Base-by-base conservation (phyloP, 2,329 filamentous ascomycete genomes). In the Xylaria sp. region DNA sequence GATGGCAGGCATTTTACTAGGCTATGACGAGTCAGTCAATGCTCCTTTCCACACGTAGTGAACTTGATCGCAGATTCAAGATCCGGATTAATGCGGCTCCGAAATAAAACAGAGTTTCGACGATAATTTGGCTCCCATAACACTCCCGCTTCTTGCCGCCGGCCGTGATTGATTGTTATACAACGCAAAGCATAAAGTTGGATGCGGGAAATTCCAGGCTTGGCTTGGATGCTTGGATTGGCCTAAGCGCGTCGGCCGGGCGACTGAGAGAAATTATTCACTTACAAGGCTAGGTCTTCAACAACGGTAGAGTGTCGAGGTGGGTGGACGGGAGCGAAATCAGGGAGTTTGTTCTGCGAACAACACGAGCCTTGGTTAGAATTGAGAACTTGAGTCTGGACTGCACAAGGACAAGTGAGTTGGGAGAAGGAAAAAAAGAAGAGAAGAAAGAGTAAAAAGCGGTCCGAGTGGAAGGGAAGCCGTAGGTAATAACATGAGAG, bases 321-420 rank as follows among this genome's bases (percentile, higher is more conserved):
- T 59, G 64, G 61, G 63, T 51, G 60, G 57, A 65, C 57, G 56
- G 55, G 53, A 51, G 60, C 63, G 62, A 65, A 66, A 53, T 50
- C 66, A 64, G 55, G 63, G 65, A 64, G 54, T 67, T 47, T 63
- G 67, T 64, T 69, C 67, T 70, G 68, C 69, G 73, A 75, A 74
- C 73, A 74, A 73, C 73, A 75, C 73, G 69, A 68, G 73, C 69
- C 73, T 73, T 72, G 72, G 69, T 71, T 67, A 67, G 68, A 66
- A 69, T 66, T 69, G 69, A 49, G 53, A 51, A 54, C 61, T 65
- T 67, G 51, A 35, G 63, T 60, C 57, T 65, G 59, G 60, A 63
- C 69, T 58, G 64, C 68, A 67, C 73, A 75, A 74, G 72, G 73
- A 72, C 74, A 69, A 73, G 73, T 73, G 74, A 73, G 73, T 74